Evolutionary conservation across 805 yeast genomes (phyloP), one percentile per base, ranked within the genome.

Genomic region (Nakazawaea populi): DNA sequence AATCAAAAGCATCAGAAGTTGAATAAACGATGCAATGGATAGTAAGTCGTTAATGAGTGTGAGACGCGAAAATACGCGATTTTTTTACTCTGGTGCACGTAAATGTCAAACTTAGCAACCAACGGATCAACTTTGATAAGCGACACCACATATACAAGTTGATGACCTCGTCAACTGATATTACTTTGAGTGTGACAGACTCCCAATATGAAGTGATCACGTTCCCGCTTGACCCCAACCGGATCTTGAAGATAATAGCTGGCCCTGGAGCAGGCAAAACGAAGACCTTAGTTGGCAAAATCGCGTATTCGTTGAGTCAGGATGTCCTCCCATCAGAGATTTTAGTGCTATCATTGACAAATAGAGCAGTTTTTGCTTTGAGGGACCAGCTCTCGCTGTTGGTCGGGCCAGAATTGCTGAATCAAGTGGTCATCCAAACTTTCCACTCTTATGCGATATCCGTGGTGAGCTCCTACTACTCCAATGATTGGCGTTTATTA

Each of bases 181-280:
- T 63, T 7, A 60, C 60, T 9, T 45, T 60, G 12, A 6, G 52
- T 24, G 65, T 73, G 31, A 79, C 85, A 0, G 64, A 63, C 3
- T 61, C 76, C 0, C 89, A 83, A 59, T 52, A 58, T 44, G 59
- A 61, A 12, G 77, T 80, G 5, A 76, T 83, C 8, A 59, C 64
- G 1, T 63, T 64, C 51, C 77, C 81, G 1, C 61, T 69, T 5
- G 60, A 53, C 5, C 67, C 70, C 6, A 61, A 68, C 14, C 64
- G 71, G 6, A 65, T 83, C 0, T 62, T 85, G 5, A 71, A 77
- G 37, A 70, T 85, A 1, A 67, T 73, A 7, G 87, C 90, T 0
- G 89, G 89, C 0, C 89, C 91, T 0, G 90, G 91, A 4, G 76
- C 87, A 7, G 91, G 92, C 2, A 85, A 85, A 58, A 83, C 90